phyloP scores from a whole-genome alignment of 768 basidiomycete species.

The Leccinum broughii region DNA sequence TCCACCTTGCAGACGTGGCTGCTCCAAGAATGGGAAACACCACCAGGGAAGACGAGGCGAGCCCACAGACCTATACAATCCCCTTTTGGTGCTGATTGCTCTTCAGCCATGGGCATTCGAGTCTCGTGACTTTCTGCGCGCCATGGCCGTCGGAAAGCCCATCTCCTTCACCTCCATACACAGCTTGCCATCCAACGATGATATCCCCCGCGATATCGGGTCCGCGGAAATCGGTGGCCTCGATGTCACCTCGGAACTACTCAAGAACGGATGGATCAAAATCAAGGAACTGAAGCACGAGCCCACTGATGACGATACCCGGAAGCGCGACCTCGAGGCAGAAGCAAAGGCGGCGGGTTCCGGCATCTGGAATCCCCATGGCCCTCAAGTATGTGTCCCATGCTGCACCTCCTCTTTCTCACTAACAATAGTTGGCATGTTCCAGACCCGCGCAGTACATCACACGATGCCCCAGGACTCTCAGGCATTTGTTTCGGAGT shows the following conservation, averaged over 20 bases:
- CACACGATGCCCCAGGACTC: slow-evolving; percentile 91
- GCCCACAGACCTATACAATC: slow-evolving; percentile 5
- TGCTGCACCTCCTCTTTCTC: not conserved
- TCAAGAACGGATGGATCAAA: slow-evolving; percentile 91
- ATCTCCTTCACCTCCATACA: slow-evolving; percentile 82
- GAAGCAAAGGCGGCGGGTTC: slow-evolving; percentile 74
- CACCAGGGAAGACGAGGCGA: slow-evolving; percentile 85
- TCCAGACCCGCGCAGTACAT: slow-evolving; percentile 69
- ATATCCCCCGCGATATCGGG: slow-evolving; percentile 77
- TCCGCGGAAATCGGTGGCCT: slow-evolving; percentile 68
- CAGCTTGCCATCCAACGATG: slow-evolving; percentile 74
- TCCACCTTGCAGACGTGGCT: slow-evolving; percentile 85
- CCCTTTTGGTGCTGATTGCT: slow-evolving; percentile 2
- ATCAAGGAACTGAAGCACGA: slow-evolving; percentile 87
- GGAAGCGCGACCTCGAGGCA: slow-evolving; percentile 69
- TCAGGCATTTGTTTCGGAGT: slow-evolving; percentile 83
- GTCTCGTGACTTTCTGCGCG: slow-evolving; percentile 88
- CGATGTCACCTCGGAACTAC: slow-evolving; percentile 74
- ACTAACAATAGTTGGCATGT: slow-evolving; percentile 8
- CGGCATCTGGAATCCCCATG: slow-evolving; percentile 86
- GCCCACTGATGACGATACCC: slow-evolving; percentile 73
- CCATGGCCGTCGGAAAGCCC: slow-evolving; percentile 86
- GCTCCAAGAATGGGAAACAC: slow-evolving; percentile 85
- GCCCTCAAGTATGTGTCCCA: slow-evolving; percentile 53
- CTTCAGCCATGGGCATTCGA: slow-evolving; percentile 86